Conservation (phyloP, 78 protist species). For the Emiliania huxleyi region DNA sequence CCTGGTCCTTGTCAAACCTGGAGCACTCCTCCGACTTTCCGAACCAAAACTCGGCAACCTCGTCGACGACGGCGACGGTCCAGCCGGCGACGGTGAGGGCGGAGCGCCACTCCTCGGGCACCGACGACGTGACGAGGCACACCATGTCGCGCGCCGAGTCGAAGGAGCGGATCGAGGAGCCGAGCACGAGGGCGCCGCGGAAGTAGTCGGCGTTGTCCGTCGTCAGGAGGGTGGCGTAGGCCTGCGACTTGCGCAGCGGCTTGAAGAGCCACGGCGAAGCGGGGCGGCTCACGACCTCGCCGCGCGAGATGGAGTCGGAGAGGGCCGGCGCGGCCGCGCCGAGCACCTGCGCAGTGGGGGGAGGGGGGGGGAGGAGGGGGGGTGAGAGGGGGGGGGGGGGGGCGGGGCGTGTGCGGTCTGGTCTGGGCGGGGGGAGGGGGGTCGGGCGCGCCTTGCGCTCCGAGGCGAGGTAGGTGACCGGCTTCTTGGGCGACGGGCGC, state of each 20-base stretch:
- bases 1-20: background rate
- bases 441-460: background rate
- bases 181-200: constrained; percentile 9
- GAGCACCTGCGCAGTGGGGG: too few species aligned
- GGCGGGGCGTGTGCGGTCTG: too few species aligned
- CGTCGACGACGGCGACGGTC: background rate
- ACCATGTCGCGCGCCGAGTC: constrained; percentile 14
- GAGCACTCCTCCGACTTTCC: constrained; percentile 23
- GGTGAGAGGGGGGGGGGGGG: too few species aligned
- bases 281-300: background rate
- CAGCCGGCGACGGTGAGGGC: constrained; percentile 1
- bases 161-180: constrained; percentile 28
- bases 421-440: too few species aligned
- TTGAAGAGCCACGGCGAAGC: background rate
- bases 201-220: background rate
- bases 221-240: constrained; percentile 1
- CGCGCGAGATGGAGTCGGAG: background rate
- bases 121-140: background rate
- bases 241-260: constrained; percentile 1
- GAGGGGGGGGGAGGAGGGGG: too few species aligned
- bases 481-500: background rate
- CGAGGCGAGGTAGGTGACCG: background rate
- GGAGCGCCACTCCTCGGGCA: background rate
- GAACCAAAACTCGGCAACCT: background rate
- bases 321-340: background rate